Base-by-base conservation (phyloP, 2,329 filamentous ascomycete species). In the Aureobasidium lini region DNA sequence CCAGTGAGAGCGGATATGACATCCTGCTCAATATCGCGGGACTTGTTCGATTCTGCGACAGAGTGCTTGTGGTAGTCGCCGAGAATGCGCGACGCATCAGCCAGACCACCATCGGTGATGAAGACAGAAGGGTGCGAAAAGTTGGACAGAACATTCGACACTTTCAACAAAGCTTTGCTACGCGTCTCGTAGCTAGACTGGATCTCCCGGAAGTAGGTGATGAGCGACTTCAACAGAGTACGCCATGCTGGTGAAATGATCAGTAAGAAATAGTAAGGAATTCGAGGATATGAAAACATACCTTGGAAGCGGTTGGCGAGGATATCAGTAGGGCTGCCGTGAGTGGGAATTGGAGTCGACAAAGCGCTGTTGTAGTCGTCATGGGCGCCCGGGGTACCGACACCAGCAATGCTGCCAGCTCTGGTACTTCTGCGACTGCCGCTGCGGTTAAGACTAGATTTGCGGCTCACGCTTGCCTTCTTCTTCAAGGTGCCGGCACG, bases 211-310 rank as follows among this genome's bases (percentile, higher is more conserved):
- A 96, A 97, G 72, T 96, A 97, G 60, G 88, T 78, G 65, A 97
- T 96, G 46, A 97, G 80, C 65, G 96, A 92, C 72, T 97, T 97
- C 57, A 99, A 82, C 13, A 96, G 82, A 77, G 95, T 96, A 67
- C 94, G 85, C 94, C 94, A 99, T 54, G 89, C 91, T 95, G 46
- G 15, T n/a, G 7, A 5, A 28, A 4, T 9, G 37, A 15, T 43
- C 37, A 61, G 49, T 50, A 59, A 39, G 23, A 6, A 1, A 8
- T 28, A 37, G 28, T 37, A 11, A 2, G 16, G 28, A 4, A 10
- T 37, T 4, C 11, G 15, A 36, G 16, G 32, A 49, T 32, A 36
- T 42, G 52, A 9, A 18, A 9, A 28, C 83, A 62, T 80, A 91
- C 91, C 83, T 79, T 96, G 89, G 71, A 99, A 99, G 58, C 94